Base-by-base conservation (phyloP, 768 basidiomycete genomes). In the Russula earlei region DNA sequence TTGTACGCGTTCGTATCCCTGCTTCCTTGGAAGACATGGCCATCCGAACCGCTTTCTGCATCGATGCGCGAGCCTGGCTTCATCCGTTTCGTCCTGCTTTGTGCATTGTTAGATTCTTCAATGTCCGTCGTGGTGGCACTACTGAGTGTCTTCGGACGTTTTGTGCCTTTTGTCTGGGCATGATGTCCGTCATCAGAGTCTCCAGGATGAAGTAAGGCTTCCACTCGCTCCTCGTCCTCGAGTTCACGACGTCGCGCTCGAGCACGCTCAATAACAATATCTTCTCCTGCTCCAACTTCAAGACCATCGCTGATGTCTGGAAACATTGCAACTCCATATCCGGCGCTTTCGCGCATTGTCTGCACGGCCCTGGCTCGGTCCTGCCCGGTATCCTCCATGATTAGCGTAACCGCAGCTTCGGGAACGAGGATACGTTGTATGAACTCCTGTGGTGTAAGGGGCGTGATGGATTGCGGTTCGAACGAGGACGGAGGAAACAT, bases 341-440 rank as follows among this genome's bases (percentile, higher is more conserved):
- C 79, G 0, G 85, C 77, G 56, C 91, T 94, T 44, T 88, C 84
- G 27, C 81, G 76, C 47, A 93, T 68, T 5, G 88, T 80, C 20
- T 69, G 64, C 11, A 85, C 64, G 0, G 87, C 90, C 42, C 74
- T 73, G 0, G 68, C 64, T 4, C 73, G 68, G 40, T 68, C 64
- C 11, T 84, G 68, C 1, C 65, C 57, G 63, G 78, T 78, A 66
- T 98, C 93, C 55, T 86, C 75, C 73, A 82, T 82, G 58, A 97
- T 90, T n/a, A 98, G 79, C 22, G 78, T 74, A 38, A 85, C 74
- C 0, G 85, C 90, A 0, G 85, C 81, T 70, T 97, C 94, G 1
- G 95, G 95, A 2, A 97, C 82, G n/a, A 98, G 78, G 29, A 97
- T 77, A 15, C 84, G 83, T 37, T 86, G 82, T 36, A 91, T 75